phyloP scores from a whole-genome alignment of 1,284 basidiomycete species.

The Volvariella surrecta region DNA sequence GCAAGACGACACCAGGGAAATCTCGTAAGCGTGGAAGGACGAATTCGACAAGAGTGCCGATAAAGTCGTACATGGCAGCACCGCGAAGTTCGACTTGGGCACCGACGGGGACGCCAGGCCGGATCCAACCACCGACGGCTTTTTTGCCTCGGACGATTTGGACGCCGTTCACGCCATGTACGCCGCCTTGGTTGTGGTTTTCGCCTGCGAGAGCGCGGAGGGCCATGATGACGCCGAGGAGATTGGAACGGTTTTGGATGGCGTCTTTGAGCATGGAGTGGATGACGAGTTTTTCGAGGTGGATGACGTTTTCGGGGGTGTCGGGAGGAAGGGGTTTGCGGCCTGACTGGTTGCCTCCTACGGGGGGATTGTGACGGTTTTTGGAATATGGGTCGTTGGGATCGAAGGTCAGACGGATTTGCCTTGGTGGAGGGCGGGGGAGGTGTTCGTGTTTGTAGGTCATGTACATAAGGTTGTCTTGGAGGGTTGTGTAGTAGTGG shows the following conservation, averaged over 20 bases:
- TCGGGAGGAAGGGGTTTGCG: conserved; percentile 58
- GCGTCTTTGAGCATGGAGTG: conserved; percentile 83
- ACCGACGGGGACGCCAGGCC: conserved; percentile 78
- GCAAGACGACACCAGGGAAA: conserved; percentile 76
- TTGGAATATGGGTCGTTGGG: conserved; percentile 73
- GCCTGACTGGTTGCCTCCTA: conserved; percentile 64
- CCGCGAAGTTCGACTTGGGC: conserved; percentile 88
- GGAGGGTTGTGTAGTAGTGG: conserved; percentile 81
- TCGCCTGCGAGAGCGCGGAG: conserved; percentile 86
- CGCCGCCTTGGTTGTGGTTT: conserved; percentile 60
- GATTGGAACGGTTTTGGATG: conserved; percentile 62
- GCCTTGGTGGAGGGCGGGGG: conserved; percentile 41
- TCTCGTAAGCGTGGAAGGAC: conserved; percentile 91
- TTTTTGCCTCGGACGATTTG: conserved; percentile 76
- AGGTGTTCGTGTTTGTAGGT: conserved; percentile 75
- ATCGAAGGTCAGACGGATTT: conserved; percentile 66
- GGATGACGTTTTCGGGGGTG: conserved; percentile 59
- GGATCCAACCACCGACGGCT: conserved; percentile 81
- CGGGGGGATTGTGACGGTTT: conserved; percentile 63
- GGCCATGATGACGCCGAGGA: conserved; percentile 84
- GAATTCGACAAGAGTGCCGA: conserved; percentile 86
- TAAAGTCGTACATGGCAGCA: conserved; percentile 90
- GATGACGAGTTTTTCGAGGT: conserved; percentile 78
- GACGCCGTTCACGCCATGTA: conserved; percentile 66
- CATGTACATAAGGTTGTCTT: conserved; percentile 92